A percentile compares a stretch with the other conserved stretches of the same genome.
These are phyloP conservation scores for Capsella rubella DNA, from an alignment of 441 rosid genomes.

Conservation along the genomic window DNA sequence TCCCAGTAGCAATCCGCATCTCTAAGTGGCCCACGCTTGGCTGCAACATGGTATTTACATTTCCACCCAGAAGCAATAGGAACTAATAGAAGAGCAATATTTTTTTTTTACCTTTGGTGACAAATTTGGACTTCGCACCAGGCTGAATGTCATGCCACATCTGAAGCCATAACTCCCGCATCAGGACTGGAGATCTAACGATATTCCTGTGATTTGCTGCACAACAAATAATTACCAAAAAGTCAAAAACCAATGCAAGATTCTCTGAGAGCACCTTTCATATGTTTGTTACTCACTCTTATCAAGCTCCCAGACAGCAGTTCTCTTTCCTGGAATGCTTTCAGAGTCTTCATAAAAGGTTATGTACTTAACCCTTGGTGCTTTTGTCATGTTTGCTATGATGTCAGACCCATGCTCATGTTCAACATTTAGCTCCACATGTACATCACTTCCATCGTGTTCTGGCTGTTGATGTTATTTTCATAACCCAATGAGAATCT, in stretches of 20 bases:
- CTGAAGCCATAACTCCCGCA: slow-evolving; percentile 99
- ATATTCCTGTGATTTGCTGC: slow-evolving; percentile 98
- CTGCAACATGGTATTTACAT: slow-evolving; percentile 35
- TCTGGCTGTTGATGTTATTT: slow-evolving; percentile 64
- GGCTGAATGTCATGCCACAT: slow-evolving; percentile 96
- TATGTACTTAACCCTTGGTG: slow-evolving; percentile 81
- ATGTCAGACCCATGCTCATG: slow-evolving; percentile 75
- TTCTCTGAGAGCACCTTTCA: slow-evolving; percentile 25
- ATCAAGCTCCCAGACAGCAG: slow-evolving; percentile 99
- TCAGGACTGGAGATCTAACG: slow-evolving; percentile 84
- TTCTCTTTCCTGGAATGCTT: slow-evolving; percentile 84
- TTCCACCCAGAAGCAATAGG: slow-evolving; percentile 25
- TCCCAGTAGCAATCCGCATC: slow-evolving; percentile 97
- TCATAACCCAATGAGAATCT: not conserved
- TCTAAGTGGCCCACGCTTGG: slow-evolving; percentile 93
- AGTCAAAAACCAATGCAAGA: slow-evolving; percentile 3
- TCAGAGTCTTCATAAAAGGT: slow-evolving; percentile 95
- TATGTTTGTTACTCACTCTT: slow-evolving; percentile 61
- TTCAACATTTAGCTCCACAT: slow-evolving; percentile 77
- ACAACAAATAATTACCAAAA: slow-evolving; percentile 32
- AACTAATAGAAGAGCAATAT: not conserved
- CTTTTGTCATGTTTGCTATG: slow-evolving; percentile 86
- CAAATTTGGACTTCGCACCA: slow-evolving; percentile 66
- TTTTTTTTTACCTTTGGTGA: slow-evolving; percentile 73
- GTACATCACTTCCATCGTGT: slow-evolving; percentile 96